A percentile compares a stretch with the other conserved stretches of the same genome.
Evolutionary conservation across 768 basidiomycete species (phyloP).

Genomic region (Suillus discolor): DNA sequence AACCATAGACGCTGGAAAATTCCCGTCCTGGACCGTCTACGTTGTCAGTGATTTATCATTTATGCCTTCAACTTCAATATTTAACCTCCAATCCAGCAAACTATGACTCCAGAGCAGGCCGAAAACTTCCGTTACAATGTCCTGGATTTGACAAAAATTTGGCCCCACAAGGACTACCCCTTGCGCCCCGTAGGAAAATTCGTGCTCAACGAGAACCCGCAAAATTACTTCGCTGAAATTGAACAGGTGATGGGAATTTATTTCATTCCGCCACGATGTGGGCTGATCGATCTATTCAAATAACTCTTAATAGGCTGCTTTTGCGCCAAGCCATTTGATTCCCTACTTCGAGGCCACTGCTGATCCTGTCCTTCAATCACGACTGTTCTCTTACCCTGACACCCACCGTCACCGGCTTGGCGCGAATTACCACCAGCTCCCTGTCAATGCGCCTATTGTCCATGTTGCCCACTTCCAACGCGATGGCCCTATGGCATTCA

Average conservation of each 20-base stretch:
- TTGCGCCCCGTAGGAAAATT: slow-evolving; percentile 86
- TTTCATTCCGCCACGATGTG: slow-evolving; percentile 20
- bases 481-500: slow-evolving; percentile 67
- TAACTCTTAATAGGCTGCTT: slow-evolving; percentile 56
- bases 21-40: slow-evolving; percentile 88
- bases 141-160: slow-evolving; percentile 89
- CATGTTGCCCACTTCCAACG: slow-evolving; percentile 92
- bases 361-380: slow-evolving; percentile 93
- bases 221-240: slow-evolving; percentile 94
- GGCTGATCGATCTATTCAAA: slow-evolving; percentile 8
- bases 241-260: slow-evolving; percentile 71
- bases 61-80: slow-evolving; percentile 7
- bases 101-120: slow-evolving; percentile 91
- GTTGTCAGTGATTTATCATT: slow-evolving; percentile 50
- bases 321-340: slow-evolving; percentile 85
- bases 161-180: slow-evolving; percentile 89
- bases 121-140: slow-evolving; percentile 90
- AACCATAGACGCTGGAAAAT: slow-evolving; percentile 78
- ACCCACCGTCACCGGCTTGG: slow-evolving; percentile 87
- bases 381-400: slow-evolving; percentile 93
- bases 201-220: slow-evolving; percentile 73
- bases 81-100: slow-evolving; percentile 57
- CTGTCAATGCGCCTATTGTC: slow-evolving; percentile 78
- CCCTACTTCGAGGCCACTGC: slow-evolving; percentile 89
- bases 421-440: slow-evolving; percentile 80